Base-by-base conservation (phyloP, 352 stramenopile genomes). In the Pythium rishiriense region DNA sequence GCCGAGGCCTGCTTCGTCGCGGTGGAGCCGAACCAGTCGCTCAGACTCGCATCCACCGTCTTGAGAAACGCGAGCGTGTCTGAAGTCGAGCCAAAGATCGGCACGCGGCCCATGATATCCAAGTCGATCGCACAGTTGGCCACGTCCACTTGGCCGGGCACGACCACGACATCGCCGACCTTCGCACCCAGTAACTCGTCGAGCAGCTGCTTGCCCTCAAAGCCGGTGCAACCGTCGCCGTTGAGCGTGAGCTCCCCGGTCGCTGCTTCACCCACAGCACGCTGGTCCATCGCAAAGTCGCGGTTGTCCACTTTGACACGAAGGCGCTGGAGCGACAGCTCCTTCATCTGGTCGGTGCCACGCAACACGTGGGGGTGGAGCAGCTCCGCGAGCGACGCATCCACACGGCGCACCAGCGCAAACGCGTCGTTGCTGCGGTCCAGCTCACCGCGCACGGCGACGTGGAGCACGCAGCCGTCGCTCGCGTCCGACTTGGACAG, bases 51-150 rank as follows among this genome's bases (percentile, higher is more conserved):
- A 26, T 86, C 76, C 50, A 85, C 58, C 6, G 45, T 58, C 56
- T 81, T 75, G 15, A 86, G 65, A 22, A 88, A 62, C 49, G 78
- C 56, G 41, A 84, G 69, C 6, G 51, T 66, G 1, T 76, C 69
- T 14, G 14, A 43, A 0, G 58, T 48, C 25, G 65, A 57, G n/a
- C 15, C 43, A 10, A 72, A 41, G 4, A 26, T 1, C 14, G 65
- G 65, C 35, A 46, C 45, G 12, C 33, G 59, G 5, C 67, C 68
- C 8, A 54, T 51, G 11, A 75, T 42, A 22, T 68, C 33, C 3
- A 78, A 35, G 19, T 50, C 63, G 5, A 68, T 62, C 0, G 63
- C 62, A 47, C 70, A 77, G 17, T 74, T 55, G 21, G 39, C 52
- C 19, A 21, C 21, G 5, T 46, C 45, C 0, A 56, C 43, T 15